Evolutionary conservation across 768 basidiomycete genomes (phyloP), one percentile per base, ranked within the genome.

Genomic region (Boletus tylopilopsis): DNA sequence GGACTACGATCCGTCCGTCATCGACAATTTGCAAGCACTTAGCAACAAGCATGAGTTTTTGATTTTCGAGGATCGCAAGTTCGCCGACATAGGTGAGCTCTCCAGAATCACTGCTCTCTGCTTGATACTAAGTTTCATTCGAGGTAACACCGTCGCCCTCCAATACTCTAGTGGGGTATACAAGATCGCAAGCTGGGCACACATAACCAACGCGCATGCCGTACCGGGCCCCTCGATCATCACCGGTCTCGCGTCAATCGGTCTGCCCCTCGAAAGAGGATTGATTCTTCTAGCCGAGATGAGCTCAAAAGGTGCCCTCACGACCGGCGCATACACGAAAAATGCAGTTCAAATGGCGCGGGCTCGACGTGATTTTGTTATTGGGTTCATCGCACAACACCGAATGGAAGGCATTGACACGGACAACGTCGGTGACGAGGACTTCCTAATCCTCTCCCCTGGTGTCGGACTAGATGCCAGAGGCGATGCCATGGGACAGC

Each of bases 61-160:
- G 45, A 94, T 97, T 59, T 99, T 98, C 59, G 96, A 98, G 72
- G 96, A 99, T 73, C 78, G 96, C 56, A 99, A 99, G 69, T 99
- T 99, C 61, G 95, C 96, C 5, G 96, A 99, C 68, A 98, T 99
- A 45, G 95, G 95, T 94, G 54, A 60, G 79, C 29, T 13, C 44
- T 16, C 7, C 40, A 18, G 15, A 5, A 9, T 37, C 21, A 32
- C 15, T 5, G 4, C 42, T 43, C 29, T 22, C 27, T 39, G 40
- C 16, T 42, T 48, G 8, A 35, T 30, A 15, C 41, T 51, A 8
- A 43, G 9, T 37, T 52, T 41, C n/a, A 42, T 15, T 55, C 42
- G 11, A 99, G 96, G 96, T 37, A 97, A 97, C 71, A 98, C 96
- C 8, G 96, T 98, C 50, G 82, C 85, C 8, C 74, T 97, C 21